Percentiles rank a stretch among this genome's conserved stretches.
phyloP scores from a whole-genome alignment of 2,329 filamentous ascomycete species.

The Aspergillus ibericus region DNA sequence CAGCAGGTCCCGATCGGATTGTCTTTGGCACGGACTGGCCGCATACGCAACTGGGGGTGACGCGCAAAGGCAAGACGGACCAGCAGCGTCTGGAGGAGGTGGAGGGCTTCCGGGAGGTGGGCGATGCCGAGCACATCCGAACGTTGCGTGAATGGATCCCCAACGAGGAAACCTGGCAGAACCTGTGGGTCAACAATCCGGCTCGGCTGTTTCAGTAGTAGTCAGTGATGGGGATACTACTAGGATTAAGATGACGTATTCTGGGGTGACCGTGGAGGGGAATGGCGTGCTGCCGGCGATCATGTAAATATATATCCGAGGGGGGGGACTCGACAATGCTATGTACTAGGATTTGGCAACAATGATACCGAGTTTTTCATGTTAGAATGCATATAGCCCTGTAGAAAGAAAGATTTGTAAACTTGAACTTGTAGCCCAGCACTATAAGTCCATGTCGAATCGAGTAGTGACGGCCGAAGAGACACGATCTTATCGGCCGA shows the following conservation, averaged over 20 bases:
- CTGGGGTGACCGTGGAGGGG: too few species aligned
- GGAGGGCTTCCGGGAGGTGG: neutral
- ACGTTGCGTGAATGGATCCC: neutral
- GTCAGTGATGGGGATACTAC: too few species aligned
- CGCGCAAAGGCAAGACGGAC: neutral
- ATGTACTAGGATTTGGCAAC: too few species aligned
- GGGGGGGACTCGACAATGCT: too few species aligned
- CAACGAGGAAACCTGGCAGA: neutral
- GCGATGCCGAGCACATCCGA: neutral
- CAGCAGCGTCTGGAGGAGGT: neutral
- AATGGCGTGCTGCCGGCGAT: neutral
- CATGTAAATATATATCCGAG: too few species aligned
- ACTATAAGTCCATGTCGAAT: too few species aligned
- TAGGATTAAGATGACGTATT: neutral
- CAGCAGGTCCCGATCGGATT: neutral
- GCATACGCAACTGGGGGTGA: neutral
- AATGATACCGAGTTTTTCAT: too few species aligned
- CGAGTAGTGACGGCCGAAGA: too few species aligned
- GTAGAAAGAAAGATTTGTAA: too few species aligned
- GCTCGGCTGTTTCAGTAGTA: neutral
- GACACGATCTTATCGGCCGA: neutral
- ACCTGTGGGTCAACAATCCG: neutral
- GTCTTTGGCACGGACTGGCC: neutral
- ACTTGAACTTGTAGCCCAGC: too few species aligned
- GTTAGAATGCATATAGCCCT: too few species aligned